Evolutionary conservation across 257 asterid genomes (phyloP).

Genomic region (Rehmannia glutinosa): DNA sequence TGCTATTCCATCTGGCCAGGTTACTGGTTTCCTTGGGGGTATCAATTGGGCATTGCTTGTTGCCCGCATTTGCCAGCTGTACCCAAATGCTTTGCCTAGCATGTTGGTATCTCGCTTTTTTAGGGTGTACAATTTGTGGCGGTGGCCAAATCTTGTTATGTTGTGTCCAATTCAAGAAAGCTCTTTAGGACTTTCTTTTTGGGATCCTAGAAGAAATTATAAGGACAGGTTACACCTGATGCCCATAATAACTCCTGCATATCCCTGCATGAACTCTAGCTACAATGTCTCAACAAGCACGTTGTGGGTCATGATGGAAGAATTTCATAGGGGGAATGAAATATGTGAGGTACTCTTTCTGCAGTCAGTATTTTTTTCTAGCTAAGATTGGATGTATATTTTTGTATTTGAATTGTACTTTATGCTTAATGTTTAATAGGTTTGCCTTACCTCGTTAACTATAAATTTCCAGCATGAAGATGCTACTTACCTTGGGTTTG

Average conservation of each 20-base stretch:
- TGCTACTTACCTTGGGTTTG: background rate
- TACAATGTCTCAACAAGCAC: slow-evolving; percentile 88
- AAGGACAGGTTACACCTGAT: slow-evolving; percentile 65
- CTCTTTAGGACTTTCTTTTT: slow-evolving; percentile 58
- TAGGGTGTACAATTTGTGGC: slow-evolving; percentile 75
- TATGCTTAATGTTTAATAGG: background rate
- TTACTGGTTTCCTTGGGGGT: slow-evolving; percentile 93
- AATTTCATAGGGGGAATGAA: slow-evolving; percentile 62
- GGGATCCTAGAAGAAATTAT: slow-evolving; percentile 84
- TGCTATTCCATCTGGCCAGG: slow-evolving; percentile 41
- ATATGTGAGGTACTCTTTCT: slow-evolving; percentile 60
- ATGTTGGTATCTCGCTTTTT: slow-evolving; percentile 85
- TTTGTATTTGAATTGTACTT: background rate
- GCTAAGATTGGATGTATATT: background rate
- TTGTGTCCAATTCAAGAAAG: slow-evolving; percentile 77
- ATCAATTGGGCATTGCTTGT: slow-evolving; percentile 92
- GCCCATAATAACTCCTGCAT: slow-evolving; percentile 93
- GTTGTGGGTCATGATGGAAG: slow-evolving; percentile 82
- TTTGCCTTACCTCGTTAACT: background rate
- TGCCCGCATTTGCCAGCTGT: slow-evolving; percentile 86
- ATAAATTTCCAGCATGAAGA: background rate
- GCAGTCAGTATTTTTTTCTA: no score
- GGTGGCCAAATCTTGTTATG: slow-evolving; percentile 94
- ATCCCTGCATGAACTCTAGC: slow-evolving; percentile 96
- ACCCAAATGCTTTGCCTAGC: slow-evolving; percentile 88